Percentiles rank a stretch among this genome's conserved stretches.
phyloP scores from a whole-genome alignment of 441 rosid genomes.

The Sinapis alba region DNA sequence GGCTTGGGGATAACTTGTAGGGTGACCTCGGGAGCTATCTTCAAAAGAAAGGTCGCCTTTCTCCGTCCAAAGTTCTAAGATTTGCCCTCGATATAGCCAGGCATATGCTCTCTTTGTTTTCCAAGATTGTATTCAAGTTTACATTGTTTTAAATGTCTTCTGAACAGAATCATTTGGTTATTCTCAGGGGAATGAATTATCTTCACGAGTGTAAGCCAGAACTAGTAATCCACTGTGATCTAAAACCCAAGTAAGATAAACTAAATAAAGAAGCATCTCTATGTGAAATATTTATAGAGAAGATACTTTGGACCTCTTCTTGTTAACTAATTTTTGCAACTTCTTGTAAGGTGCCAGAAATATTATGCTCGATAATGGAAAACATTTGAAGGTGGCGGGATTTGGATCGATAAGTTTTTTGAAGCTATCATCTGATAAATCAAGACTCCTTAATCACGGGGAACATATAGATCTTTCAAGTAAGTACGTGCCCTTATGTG shows the following conservation, averaged over 20 bases:
- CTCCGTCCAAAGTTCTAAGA: slow-evolving; percentile 78
- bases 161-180: slow-evolving; percentile 25
- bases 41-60: slow-evolving; percentile 90
- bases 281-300: slow-evolving; percentile 15
- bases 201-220: slow-evolving; percentile 98
- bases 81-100: slow-evolving; percentile 90
- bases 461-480: slow-evolving; percentile 60
- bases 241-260: slow-evolving; percentile 92
- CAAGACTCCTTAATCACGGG: slow-evolving; percentile 54
- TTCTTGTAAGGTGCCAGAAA: slow-evolving; percentile 99
- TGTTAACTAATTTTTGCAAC: slow-evolving; percentile 74
- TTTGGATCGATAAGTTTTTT: slow-evolving; percentile 78
- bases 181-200: slow-evolving; percentile 95
- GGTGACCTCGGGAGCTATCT: slow-evolving; percentile 89
- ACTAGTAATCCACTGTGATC: slow-evolving; percentile 86
- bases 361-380: slow-evolving; percentile 94
- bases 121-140: background rate
- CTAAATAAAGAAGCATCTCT: slow-evolving; percentile 54
- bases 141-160: background rate
- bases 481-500: slow-evolving; percentile 46
- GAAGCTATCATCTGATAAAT: slow-evolving; percentile 65
- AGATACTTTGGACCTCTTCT: slow-evolving; percentile 28
- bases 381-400: slow-evolving; percentile 83
- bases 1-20: slow-evolving; percentile 49
- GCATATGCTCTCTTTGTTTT: slow-evolving; percentile 42